phyloP scores from a whole-genome alignment of 306 rosid genomes.

The Hippophae tibetana region DNA sequence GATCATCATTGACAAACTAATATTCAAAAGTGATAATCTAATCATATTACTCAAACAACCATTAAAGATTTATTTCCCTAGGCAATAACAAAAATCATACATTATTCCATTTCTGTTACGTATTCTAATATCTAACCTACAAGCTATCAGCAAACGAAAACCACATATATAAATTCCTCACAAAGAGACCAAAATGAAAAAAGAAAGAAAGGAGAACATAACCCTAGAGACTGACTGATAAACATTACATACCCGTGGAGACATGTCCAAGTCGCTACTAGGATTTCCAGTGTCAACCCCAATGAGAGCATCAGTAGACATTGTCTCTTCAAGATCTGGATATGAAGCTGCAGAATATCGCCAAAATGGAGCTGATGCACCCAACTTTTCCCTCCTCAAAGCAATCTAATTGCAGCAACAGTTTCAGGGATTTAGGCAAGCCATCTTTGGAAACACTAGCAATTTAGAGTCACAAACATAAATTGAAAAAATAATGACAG shows the following conservation, averaged over 20 bases:
- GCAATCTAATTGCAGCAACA: slow-evolving; percentile 49
- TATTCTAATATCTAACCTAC: too few relatives aligned
- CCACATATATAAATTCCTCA: too few relatives aligned
- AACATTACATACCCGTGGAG: slow-evolving; percentile 41
- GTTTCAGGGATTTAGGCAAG: slow-evolving; percentile 3
- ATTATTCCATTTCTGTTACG: too few relatives aligned
- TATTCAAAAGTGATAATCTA: too few relatives aligned
- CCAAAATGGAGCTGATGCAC: slow-evolving; percentile 90
- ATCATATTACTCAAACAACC: too few relatives aligned
- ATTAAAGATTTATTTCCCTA: too few relatives aligned
- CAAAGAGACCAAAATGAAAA: neutral
- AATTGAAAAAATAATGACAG: slow-evolving; percentile 9
- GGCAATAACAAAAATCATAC: too few relatives aligned
- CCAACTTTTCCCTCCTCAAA: slow-evolving; percentile 78
- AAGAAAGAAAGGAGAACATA: too few relatives aligned
- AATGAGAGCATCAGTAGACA: slow-evolving; percentile 41
- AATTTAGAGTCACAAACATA: neutral
- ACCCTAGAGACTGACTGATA: neutral
- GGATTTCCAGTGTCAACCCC: slow-evolving; percentile 22
- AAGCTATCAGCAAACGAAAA: too few relatives aligned
- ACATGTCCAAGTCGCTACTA: slow-evolving; percentile 24
- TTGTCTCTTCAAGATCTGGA: slow-evolving; percentile 63
- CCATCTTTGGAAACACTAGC: slow-evolving; percentile 15
- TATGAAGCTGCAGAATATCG: slow-evolving; percentile 83
- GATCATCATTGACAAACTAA: too few relatives aligned